Base-by-base conservation (phyloP, 2,329 filamentous ascomycete genomes). In the Hymenoscyphus albidus region DNA sequence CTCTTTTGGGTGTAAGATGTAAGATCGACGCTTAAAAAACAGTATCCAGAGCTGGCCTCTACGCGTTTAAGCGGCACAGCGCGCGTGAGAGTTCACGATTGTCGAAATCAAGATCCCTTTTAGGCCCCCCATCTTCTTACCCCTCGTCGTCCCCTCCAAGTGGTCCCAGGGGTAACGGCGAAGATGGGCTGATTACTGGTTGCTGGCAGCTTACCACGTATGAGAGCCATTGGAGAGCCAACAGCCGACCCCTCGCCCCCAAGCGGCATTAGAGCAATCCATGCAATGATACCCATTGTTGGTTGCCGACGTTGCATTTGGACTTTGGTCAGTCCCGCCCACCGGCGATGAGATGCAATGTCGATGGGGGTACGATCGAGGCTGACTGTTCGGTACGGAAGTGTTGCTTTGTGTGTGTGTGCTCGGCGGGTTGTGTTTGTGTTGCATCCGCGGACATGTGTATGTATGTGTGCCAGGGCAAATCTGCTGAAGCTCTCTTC, bases 31-130 rank as follows among this genome's bases (percentile, higher is more conserved):
- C 16, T 48, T 59, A n/a, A 42, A 27, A 22, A 18, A 35, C 35
- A 32, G 55, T 57, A 38, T 57, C 31, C 14, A n/a, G n/a, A 48
- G 38, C 35, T 38, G n/a, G 18, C 39, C 58, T n/a, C n/a, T 10
- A 39, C 31, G 60, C 60, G 48, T 44, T 22, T 51, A 16, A 18
- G 58, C 58, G 58, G 58, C 58, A 59, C 58, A 59, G 58, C 35
- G 58, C 58, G 58, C 58, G 38, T 54, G 48, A 54, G 48, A 54
- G 48, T 54, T 54, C 48, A 54, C 48, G 48, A 54, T 54, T 22
- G 18, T 54, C 18, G 48, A 54, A 13, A 12, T 54, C 18, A 54
- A 54, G 18, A 22, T 22, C 48, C 48, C 48, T 3, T 54, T 54
- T 54, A 54, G 18, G 18, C 18, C 9, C 48, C 48, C 42, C 42